Conservation (phyloP, 352 stramenopile species). For the Phytophthora multivora region DNA sequence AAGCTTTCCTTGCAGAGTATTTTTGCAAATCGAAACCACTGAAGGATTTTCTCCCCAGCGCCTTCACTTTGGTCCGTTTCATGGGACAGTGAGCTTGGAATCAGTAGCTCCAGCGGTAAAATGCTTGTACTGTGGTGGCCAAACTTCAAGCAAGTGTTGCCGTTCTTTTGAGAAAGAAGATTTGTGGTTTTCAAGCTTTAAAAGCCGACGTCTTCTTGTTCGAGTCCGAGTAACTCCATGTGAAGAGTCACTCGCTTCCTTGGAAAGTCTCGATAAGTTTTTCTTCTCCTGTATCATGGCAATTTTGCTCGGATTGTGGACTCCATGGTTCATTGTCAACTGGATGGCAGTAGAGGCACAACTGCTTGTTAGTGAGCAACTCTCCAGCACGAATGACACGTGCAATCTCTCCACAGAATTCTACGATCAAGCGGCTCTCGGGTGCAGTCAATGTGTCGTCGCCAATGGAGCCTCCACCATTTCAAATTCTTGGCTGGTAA, state of each 20-base stretch:
- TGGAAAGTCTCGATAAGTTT: constrained; percentile 3
- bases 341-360: constrained; percentile 10
- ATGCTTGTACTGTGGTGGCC: neutral
- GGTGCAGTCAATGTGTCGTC: constrained; percentile 54
- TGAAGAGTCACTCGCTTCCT: constrained; percentile 42
- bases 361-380: constrained; percentile 14
- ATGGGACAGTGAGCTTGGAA: constrained; percentile 10
- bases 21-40: constrained; percentile 37
- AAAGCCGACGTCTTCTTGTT: too few relatives aligned
- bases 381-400: constrained; percentile 11
- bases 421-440: constrained; percentile 60
- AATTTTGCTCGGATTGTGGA: constrained; percentile 1
- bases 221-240: constrained; percentile 16
- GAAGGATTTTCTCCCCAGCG: neutral
- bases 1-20: constrained; percentile 20
- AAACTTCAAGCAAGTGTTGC: constrained; percentile 9
- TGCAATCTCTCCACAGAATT: constrained; percentile 53
- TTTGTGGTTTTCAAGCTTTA: too few relatives aligned
- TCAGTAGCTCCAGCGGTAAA: neutral
- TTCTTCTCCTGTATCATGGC: neutral
- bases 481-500: constrained; percentile 45
- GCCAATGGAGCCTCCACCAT: constrained; percentile 38
- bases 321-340: constrained; percentile 3
- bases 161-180: constrained; percentile 1
- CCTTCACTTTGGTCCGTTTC: constrained; percentile 17